Percentiles rank a stretch among this genome's conserved stretches.
phyloP scores from a whole-genome alignment of 192 early-diverging fungal species.

The Funneliformis geosporum region DNA sequence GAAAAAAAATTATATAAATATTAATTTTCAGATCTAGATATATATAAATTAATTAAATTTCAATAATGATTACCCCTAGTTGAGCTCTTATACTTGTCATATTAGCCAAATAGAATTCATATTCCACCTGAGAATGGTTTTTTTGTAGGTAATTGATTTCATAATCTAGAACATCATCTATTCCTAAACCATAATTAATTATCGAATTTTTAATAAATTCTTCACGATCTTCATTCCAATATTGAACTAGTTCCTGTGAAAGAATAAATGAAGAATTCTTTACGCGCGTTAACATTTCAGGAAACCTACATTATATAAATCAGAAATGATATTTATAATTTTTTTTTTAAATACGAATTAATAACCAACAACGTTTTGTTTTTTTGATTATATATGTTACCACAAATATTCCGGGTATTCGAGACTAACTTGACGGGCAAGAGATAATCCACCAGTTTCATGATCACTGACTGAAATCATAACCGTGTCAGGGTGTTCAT shows the following conservation, averaged over 20 bases:
- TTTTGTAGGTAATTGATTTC: slow-evolving; percentile 56
- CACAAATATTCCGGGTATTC: slow-evolving; percentile 88
- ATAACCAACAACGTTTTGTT: neutral
- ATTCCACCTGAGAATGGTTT: slow-evolving; percentile 32
- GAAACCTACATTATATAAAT: slow-evolving; percentile 52
- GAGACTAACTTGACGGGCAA: slow-evolving; percentile 69
- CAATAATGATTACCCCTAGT: slow-evolving; percentile 48
- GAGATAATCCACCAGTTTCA: slow-evolving; percentile 94
- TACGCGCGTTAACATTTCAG: slow-evolving; percentile 69
- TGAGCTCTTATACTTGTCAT: slow-evolving; percentile 58
- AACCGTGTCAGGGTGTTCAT: slow-evolving; percentile 78
- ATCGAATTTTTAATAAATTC: neutral
- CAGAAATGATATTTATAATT: neutral
- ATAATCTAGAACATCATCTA: slow-evolving; percentile 59
- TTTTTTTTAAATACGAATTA: neutral
- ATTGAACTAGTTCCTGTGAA: slow-evolving; percentile 46
- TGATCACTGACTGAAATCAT: slow-evolving; percentile 94
- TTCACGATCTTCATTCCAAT: slow-evolving; percentile 33
- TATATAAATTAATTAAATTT: neutral
- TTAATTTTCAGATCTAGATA: slow-evolving; percentile 31
- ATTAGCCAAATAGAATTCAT: slow-evolving; percentile 54
- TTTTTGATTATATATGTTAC: slow-evolving; percentile 24
- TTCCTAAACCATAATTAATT: slow-evolving; percentile 18
- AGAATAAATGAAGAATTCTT: slow-evolving; percentile 65
- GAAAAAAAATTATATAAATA: slow-evolving; percentile 8